Conservation (phyloP, 306 rosid genomes). For the Sechiopsis laciniata region DNA sequence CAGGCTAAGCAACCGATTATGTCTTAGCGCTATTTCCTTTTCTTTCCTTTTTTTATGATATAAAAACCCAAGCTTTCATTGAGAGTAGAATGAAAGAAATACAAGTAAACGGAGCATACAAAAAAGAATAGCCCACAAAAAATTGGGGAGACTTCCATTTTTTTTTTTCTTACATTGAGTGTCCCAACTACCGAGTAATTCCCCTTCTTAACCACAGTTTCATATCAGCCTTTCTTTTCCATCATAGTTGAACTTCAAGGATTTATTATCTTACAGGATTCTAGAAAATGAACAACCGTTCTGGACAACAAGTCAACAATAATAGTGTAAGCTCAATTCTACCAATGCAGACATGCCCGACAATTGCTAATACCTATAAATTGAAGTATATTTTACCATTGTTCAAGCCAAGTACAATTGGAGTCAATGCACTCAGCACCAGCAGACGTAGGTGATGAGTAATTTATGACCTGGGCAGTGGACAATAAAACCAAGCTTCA, state of each 20-base stretch:
- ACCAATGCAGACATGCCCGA: background rate
- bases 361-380: background rate
- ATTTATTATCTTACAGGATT: background rate
- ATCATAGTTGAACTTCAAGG: background rate
- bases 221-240: background rate
- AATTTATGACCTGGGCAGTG: slow-evolving; percentile 59
- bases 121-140: too few species aligned
- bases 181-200: background rate
- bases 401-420: slow-evolving; percentile 91
- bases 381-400: slow-evolving; percentile 54
- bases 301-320: background rate
- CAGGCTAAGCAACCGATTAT: background rate
- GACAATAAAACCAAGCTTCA: slow-evolving; percentile 28
- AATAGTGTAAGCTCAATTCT: background rate
- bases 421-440: slow-evolving; percentile 98
- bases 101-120: too few species aligned
- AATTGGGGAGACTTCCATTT: background rate
- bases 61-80: too few species aligned
- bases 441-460: slow-evolving; percentile 84
- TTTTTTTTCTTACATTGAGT: background rate
- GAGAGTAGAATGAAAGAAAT: too few species aligned
- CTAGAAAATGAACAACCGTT: slow-evolving; percentile 5
- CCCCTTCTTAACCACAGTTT: background rate
- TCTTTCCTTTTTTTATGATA: background rate
- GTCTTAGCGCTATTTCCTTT: background rate